Conservation (phyloP, 371 early-diverging fungal species). For the Apophysomyces sp. region DNA sequence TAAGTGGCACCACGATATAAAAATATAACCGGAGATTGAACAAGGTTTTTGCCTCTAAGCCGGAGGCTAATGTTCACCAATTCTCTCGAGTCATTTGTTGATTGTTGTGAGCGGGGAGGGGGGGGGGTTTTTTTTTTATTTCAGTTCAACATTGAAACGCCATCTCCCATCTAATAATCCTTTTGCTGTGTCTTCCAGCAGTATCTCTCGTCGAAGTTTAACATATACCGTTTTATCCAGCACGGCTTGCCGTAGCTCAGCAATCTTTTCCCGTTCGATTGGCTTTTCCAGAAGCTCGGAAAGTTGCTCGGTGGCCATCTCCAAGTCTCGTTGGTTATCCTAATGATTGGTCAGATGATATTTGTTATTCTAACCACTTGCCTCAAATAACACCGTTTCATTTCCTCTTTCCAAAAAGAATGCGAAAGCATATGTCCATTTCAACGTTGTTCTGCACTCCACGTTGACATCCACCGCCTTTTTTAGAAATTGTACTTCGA, state of each 20-base stretch:
- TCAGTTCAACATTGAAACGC: slow-evolving; percentile 53
- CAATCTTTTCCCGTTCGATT: slow-evolving; percentile 73
- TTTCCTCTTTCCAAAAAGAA: slow-evolving; percentile 82
- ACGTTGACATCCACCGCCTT: slow-evolving; percentile 84
- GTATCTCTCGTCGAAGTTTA: slow-evolving; percentile 68
- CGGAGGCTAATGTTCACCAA: too few species aligned
- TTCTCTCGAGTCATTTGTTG: not conserved
- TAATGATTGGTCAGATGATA: slow-evolving; percentile 1
- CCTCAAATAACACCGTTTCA: slow-evolving; percentile 82
- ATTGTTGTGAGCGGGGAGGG: too few species aligned
- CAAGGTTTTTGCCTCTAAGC: too few species aligned
- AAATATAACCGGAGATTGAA: too few species aligned
- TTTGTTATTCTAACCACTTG: not conserved
- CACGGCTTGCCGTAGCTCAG: slow-evolving; percentile 76
- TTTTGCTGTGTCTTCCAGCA: slow-evolving; percentile 79
- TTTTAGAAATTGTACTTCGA: slow-evolving; percentile 93
- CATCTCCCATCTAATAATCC: slow-evolving; percentile 80
- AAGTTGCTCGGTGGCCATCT: slow-evolving; percentile 93
- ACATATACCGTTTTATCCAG: slow-evolving; percentile 87
- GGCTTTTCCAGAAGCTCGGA: slow-evolving; percentile 88
- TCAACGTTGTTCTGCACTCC: slow-evolving; percentile 80
- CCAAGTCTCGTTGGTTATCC: slow-evolving; percentile 95
- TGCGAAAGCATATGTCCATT: slow-evolving; percentile 94
- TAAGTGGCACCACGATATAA: too few species aligned
- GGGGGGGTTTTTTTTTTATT: slow-evolving; percentile 6